A percentile compares a stretch with the other conserved stretches of the same genome.
phyloP scores from a whole-genome alignment of 768 basidiomycete genomes.

The Tubosaeta sp. region DNA sequence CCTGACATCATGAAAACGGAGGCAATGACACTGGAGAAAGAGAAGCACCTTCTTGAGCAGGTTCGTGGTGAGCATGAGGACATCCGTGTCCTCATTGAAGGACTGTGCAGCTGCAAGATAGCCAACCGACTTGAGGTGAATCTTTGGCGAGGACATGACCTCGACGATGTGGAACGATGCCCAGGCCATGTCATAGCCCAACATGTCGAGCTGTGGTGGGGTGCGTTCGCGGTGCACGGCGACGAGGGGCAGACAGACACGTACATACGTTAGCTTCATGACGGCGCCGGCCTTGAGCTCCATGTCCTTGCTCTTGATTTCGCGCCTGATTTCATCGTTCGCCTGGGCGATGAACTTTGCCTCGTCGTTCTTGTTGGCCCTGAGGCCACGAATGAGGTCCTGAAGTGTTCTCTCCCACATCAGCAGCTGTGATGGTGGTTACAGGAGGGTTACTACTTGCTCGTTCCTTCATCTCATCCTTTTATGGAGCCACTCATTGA shows the following conservation, averaged over 20 bases:
- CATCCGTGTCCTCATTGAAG: slow-evolving; percentile 92
- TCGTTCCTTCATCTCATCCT: slow-evolving; percentile 4
- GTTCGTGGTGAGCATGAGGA: slow-evolving; percentile 96
- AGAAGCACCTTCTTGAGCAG: slow-evolving; percentile 80
- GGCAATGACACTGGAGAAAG: background rate
- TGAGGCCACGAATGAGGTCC: slow-evolving; percentile 91
- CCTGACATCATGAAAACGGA: slow-evolving; percentile 42
- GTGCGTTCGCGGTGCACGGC: slow-evolving; percentile 6
- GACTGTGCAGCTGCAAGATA: slow-evolving; percentile 92
- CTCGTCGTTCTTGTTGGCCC: slow-evolving; percentile 94
- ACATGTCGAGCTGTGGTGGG: slow-evolving; percentile 81
- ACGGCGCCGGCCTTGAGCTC: slow-evolving; percentile 93
- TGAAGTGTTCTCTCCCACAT: slow-evolving; percentile 98
- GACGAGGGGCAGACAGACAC: slow-evolving; percentile 30
- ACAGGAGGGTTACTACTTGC: background rate
- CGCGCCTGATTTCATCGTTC: slow-evolving; percentile 88
- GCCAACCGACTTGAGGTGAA: slow-evolving; percentile 92
- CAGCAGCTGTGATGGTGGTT: background rate
- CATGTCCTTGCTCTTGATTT: slow-evolving; percentile 93
- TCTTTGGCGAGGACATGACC: slow-evolving; percentile 91
- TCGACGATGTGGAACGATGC: slow-evolving; percentile 97
- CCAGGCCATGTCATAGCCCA: slow-evolving; percentile 92
- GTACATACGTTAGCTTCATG: slow-evolving; percentile 93
- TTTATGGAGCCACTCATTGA: slow-evolving; percentile 42
- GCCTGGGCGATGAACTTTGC: slow-evolving; percentile 88